Evolutionary conservation across 768 basidiomycete species (phyloP), one percentile per base, ranked within the genome.

Genomic region (Vararia minispora): DNA sequence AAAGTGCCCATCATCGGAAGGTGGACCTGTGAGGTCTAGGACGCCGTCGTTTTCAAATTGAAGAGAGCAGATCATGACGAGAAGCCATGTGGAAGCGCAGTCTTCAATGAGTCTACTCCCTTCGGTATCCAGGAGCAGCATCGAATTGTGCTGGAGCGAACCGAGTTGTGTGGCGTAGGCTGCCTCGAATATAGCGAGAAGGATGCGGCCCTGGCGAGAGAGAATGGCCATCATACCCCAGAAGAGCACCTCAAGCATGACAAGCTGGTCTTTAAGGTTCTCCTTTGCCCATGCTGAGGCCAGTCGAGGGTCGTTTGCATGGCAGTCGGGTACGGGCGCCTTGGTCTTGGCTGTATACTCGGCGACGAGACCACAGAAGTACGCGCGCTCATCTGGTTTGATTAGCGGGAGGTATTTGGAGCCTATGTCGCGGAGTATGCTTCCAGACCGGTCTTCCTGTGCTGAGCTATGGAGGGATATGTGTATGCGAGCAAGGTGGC

Each of bases 221-320:
- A 74, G 71, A 41, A 75, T 79, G 10, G 72, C 76, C 77, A 82
- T 92, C 72, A 90, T 79, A 4, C 77, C 70, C 75, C 86, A 87
- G 58, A 95, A 97, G 31, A 95, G 65, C 24, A 92, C 74, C 47
- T 95, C 88, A 34, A 95, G 62, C 29, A 90, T 53, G 9, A 78
- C 76, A 28, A 89, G 61, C 55, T 94, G 92, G 51, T 91, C 80
- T 50, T 71, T 74, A 23, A 70, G 52, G 50, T 74, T 80, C 56
- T 88, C 79, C 60, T 81, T 84, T 27, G 72, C 79, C 74, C 78
- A 82, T 28, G 60, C 57, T n/a, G 76, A 68, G 8, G 74, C 77
- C 13, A 65, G 63, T 44, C 66, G 68, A 13, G 77, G 78, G 46
- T 83, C 68, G 3, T 58, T 56, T n/a, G 47, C 56, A 16, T 67